Conservation (phyloP, 83 land plant genomes). For the Picea mariana region DNA sequence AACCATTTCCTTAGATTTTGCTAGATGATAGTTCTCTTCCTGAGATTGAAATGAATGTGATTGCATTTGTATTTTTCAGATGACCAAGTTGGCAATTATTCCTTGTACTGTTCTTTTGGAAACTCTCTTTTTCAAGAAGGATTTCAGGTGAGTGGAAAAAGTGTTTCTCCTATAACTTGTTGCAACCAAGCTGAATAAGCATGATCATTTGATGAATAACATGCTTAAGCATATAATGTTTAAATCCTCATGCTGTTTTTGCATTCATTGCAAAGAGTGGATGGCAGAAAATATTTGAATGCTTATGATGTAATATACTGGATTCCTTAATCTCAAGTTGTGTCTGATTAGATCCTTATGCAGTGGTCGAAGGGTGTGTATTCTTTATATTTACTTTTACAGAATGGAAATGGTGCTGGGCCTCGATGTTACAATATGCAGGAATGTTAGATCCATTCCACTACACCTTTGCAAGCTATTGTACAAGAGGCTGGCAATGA, state of each 20-base stretch:
- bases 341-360: background rate
- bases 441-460: too few relatives aligned
- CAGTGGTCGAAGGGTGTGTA: background rate
- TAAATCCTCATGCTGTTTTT: background rate
- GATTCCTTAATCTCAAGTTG: too few relatives aligned
- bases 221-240: background rate
- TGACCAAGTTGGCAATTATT: constrained; percentile 95
- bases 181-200: background rate
- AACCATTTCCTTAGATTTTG: background rate
- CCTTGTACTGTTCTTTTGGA: constrained; percentile 75
- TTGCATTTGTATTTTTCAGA: constrained; percentile 37
- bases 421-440: too few relatives aligned
- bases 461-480: too few relatives aligned
- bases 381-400: background rate
- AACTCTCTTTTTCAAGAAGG: constrained; percentile 68
- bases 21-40: background rate
- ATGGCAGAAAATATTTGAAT: background rate
- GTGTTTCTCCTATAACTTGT: background rate
- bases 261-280: background rate
- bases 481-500: too few relatives aligned
- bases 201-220: background rate
- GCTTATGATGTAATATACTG: background rate
- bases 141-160: constrained; percentile 20
- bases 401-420: too few relatives aligned
- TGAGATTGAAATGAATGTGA: background rate